phyloP scores from a whole-genome alignment of 176 grass and related monocot genomes.

The Pontederia paniculata region DNA sequence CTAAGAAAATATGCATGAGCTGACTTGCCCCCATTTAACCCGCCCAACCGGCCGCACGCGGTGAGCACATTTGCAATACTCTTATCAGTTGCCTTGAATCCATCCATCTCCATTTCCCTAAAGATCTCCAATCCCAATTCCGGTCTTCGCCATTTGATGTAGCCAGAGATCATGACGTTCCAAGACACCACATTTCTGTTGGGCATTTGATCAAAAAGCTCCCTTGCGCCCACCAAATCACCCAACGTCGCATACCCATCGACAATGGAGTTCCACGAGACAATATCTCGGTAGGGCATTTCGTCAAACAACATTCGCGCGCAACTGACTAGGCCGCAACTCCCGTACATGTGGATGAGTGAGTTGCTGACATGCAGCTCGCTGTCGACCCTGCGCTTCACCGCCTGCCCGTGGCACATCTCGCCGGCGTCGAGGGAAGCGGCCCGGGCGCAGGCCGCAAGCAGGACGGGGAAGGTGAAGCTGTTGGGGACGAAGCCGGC shows the following conservation, averaged over 20 bases:
- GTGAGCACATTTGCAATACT: slow-evolving; percentile 33
- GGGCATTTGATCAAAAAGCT: slow-evolving; percentile 35
- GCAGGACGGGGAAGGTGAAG: slow-evolving; percentile 24
- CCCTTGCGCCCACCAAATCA: slow-evolving; percentile 15
- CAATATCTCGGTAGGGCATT: slow-evolving; percentile 35
- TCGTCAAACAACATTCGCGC: slow-evolving; percentile 39
- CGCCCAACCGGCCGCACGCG: slow-evolving; percentile 28
- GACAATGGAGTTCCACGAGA: slow-evolving; percentile 42
- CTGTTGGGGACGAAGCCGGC: slow-evolving; percentile 11
- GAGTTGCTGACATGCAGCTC: slow-evolving; percentile 31
- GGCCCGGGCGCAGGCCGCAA: slow-evolving; percentile 19
- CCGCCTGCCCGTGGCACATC: slow-evolving; percentile 28
- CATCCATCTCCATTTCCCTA: slow-evolving; percentile 20
- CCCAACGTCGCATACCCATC: slow-evolving; percentile 11
- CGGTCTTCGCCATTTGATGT: slow-evolving; percentile 22
- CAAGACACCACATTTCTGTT: slow-evolving; percentile 43
- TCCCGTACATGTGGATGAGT: slow-evolving; percentile 34
- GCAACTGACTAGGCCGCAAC: slow-evolving; percentile 13
- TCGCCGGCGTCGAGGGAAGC: background rate
- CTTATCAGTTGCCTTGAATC: slow-evolving; percentile 17
- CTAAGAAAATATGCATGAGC: slow-evolving; percentile 29
- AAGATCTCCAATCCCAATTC: slow-evolving; percentile 32
- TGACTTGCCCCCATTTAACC: slow-evolving; percentile 28
- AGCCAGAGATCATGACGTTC: slow-evolving; percentile 43
- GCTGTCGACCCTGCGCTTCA: slow-evolving; percentile 32